phyloP scores from a whole-genome alignment of 2,329 filamentous ascomycete species.

The Aureobasidium mangrovei region DNA sequence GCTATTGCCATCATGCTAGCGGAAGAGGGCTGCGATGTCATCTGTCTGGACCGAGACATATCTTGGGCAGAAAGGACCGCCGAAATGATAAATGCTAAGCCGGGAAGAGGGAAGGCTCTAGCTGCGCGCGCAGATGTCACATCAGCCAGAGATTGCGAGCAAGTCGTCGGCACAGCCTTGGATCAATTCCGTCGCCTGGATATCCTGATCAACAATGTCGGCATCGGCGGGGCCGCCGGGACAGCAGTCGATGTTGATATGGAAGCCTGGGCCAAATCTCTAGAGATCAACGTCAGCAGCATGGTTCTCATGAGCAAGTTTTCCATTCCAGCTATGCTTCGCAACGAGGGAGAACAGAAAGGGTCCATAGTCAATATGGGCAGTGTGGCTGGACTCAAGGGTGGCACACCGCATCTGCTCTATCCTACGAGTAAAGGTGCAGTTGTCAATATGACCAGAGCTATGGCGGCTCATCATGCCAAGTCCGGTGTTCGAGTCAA shows the following conservation, averaged over 20 bases:
- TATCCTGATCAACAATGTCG: slow-evolving; percentile 58
- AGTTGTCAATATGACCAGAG: slow-evolving; percentile 47
- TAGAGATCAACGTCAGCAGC: slow-evolving; percentile 55
- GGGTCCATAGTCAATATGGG: slow-evolving; percentile 55
- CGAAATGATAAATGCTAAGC: slow-evolving; percentile 37
- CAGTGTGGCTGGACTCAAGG: slow-evolving; percentile 49
- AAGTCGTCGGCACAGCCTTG: slow-evolving; percentile 34
- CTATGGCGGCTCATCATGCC: slow-evolving; percentile 49
- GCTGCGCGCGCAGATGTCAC: slow-evolving; percentile 49
- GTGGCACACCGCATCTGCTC: slow-evolving; percentile 45
- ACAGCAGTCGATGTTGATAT: slow-evolving; percentile 54
- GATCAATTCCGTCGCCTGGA: slow-evolving; percentile 48
- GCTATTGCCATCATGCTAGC: slow-evolving; percentile 52
- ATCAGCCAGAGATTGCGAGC: slow-evolving; percentile 42
- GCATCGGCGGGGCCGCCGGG: slow-evolving; percentile 49
- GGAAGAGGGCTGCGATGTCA: slow-evolving; percentile 48
- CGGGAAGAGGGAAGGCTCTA: slow-evolving; percentile 30
- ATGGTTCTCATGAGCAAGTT: slow-evolving; percentile 59
- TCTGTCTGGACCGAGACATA: slow-evolving; percentile 49
- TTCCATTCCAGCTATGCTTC: slow-evolving; percentile 51
- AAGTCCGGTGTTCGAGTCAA: slow-evolving; percentile 44
- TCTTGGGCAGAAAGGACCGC: slow-evolving; percentile 46
- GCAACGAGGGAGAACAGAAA: slow-evolving; percentile 40
- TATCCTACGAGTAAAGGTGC: slow-evolving; percentile 48
- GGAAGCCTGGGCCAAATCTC: slow-evolving; percentile 46